Conservation (phyloP, 2,329 filamentous ascomycete species). For the Ceratocystis colombiana region DNA sequence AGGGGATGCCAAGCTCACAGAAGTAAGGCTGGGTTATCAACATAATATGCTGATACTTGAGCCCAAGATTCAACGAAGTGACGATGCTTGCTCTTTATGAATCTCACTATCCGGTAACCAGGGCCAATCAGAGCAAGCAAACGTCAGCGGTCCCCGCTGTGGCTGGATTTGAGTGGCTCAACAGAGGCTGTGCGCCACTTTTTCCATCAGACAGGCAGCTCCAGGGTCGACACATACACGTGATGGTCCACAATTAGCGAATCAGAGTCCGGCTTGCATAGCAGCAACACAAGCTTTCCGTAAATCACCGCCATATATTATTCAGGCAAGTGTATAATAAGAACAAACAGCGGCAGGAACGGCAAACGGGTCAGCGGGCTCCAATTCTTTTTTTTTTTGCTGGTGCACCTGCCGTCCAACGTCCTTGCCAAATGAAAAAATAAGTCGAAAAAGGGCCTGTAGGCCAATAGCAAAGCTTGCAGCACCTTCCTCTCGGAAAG, state of each 20-base stretch:
- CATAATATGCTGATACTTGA: too few relatives aligned
- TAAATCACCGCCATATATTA: constrained; percentile 4
- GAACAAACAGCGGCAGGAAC: constrained; percentile 1
- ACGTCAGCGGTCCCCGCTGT: too few relatives aligned
- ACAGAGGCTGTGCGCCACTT: too few relatives aligned
- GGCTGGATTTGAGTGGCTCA: too few relatives aligned
- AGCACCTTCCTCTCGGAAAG: constrained; percentile 6
- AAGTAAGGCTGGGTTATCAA: too few relatives aligned
- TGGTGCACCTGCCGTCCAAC: constrained; percentile 13
- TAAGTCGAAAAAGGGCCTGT: not conserved
- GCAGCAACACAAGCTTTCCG: not conserved
- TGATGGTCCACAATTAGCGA: not conserved
- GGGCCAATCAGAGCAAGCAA: not conserved
- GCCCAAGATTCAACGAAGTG: too few relatives aligned
- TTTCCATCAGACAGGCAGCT: not conserved
- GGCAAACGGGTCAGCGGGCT: constrained; percentile 14
- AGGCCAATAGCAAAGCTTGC: constrained; percentile 6
- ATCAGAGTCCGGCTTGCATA: too few relatives aligned
- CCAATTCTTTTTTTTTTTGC: constrained; percentile 6
- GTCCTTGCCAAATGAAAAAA: not conserved
- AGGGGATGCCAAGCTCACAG: too few relatives aligned
- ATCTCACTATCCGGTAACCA: too few relatives aligned
- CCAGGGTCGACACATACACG: not conserved
- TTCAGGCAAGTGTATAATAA: too few relatives aligned
- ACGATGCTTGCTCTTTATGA: too few relatives aligned